Percentiles rank a stretch among this genome's conserved stretches.
Evolutionary conservation across 2,329 filamentous ascomycete genomes (phyloP).

Genomic region (Stagonosporopsis cucurbitacearum): DNA sequence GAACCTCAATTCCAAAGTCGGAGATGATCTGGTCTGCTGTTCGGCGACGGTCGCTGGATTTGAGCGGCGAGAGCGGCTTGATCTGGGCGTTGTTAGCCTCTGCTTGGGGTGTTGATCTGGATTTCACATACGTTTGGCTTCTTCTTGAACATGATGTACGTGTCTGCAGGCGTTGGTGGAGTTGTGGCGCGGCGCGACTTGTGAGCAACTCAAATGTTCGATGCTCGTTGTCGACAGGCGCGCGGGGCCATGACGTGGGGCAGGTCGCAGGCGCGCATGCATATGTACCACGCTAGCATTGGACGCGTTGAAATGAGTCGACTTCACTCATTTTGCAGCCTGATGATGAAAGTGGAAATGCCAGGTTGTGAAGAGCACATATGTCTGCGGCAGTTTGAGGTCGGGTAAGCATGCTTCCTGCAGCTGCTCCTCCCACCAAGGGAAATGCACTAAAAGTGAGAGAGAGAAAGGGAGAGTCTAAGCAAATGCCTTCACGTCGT

Average conservation of each 20-base stretch:
- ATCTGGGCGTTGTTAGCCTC: conserved; percentile 55
- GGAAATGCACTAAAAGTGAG: neutral
- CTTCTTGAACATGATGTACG: conserved; percentile 65
- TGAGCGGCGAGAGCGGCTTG: conserved; percentile 70
- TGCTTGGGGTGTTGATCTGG: too few relatives aligned
- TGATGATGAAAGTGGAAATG: neutral
- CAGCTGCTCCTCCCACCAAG: neutral
- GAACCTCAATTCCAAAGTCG: conserved; percentile 62
- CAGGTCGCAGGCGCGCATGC: conserved; percentile 5
- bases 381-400: too few relatives aligned
- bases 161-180: neutral
- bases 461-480: neutral
- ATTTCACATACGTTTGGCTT: conserved; percentile 60
- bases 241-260: conserved; percentile 18
- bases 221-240: conserved; percentile 9
- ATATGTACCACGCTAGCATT: conserved; percentile 5
- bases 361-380: neutral
- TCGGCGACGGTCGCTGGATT: conserved; percentile 71
- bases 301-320: conserved; percentile 11
- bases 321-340: conserved; percentile 6
- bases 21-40: conserved; percentile 71
- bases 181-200: neutral
- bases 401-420: neutral
- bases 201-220: conserved; percentile 1
- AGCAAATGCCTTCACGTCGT: neutral